Conservation (phyloP, 1,139 yeast genomes). For the Debaryomyces subglobosus region DNA sequence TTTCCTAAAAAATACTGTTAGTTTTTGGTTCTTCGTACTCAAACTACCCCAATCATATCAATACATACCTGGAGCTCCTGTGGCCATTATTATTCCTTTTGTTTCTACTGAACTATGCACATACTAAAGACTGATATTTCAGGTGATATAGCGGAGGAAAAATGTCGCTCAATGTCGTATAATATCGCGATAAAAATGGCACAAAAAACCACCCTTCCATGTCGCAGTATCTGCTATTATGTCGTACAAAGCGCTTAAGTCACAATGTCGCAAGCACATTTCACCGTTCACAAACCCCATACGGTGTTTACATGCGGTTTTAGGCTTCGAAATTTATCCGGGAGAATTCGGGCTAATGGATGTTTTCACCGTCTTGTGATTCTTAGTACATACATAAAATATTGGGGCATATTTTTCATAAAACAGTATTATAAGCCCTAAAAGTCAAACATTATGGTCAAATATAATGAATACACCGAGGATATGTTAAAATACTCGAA, state of each 20-base stretch:
- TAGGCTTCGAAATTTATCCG: conserved; percentile 1
- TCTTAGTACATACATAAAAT: neutral
- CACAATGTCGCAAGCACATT: neutral
- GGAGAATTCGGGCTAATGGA: conserved; percentile 1
- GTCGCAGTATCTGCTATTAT: neutral
- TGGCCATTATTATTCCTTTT: conserved; percentile 9
- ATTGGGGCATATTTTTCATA: neutral
- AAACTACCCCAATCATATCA: neutral
- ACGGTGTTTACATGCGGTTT: neutral
- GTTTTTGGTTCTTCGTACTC: neutral
- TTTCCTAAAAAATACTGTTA: conserved; percentile 25
- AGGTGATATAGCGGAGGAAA: neutral
- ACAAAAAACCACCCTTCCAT: neutral
- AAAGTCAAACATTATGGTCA: neutral
- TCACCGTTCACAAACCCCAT: neutral
- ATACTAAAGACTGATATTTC: neutral
- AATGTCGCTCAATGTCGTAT: neutral
- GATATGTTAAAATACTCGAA: neutral
- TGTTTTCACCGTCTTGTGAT: conserved; percentile 6
- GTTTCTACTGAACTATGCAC: neutral
- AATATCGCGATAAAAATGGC: neutral
- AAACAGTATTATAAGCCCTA: neutral
- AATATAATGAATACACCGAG: neutral
- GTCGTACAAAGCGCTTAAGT: neutral
- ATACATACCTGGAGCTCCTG: conserved; percentile 38